Base-by-base conservation (phyloP, 1,284 basidiomycete genomes). In the Irpex sp. region DNA sequence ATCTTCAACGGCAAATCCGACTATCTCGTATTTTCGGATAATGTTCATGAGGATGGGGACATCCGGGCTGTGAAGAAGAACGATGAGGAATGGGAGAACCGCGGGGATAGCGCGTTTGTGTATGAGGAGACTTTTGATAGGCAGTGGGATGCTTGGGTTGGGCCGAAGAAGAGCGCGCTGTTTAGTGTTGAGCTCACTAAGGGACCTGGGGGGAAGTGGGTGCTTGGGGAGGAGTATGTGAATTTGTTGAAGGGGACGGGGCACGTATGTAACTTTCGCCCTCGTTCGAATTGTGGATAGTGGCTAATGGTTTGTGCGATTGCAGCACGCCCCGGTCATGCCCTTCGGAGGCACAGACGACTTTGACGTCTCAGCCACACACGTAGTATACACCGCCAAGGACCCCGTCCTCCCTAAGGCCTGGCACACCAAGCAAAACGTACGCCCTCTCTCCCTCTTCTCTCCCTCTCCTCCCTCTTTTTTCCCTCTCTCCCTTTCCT, bases 111-210 rank as follows among this genome's bases (percentile, higher is more conserved):
- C 1, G 94, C 91, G 1, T 79, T 83, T 67, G 91, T 96, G 0
- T 97, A 90, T 72, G 93, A 97, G 67, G 78, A 83, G 6, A 82
- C 84, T 1, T 93, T 85, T 71, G 88, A 87, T 49, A 81, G 94
- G 26, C 94, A 97, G 68, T 97, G 95, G 95, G 94, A 96, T 75
- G 88, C 85, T 4, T 97, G 94, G 93, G 79, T 83, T 47, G 85
- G 84, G 1, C 87, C 87, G 7, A 95, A 93, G 71, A 83, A 82
- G 61, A 76, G 84, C 26, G 84, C 87, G 49, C 76, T 94, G 61
- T 93, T 94, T 73, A 83, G 84, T 37, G 85, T 89, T 53, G 73
- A 76, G 57, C 75, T 95, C 13, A 71, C 69, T 26, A 79, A 81
- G 65, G 76, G 78, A 21, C 69, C 76, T 6, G 80, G 82, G 59